Percentiles rank a stretch among this genome's conserved stretches.
phyloP scores from a whole-genome alignment of 2,329 filamentous ascomycete species.

The Fusarium sp. region DNA sequence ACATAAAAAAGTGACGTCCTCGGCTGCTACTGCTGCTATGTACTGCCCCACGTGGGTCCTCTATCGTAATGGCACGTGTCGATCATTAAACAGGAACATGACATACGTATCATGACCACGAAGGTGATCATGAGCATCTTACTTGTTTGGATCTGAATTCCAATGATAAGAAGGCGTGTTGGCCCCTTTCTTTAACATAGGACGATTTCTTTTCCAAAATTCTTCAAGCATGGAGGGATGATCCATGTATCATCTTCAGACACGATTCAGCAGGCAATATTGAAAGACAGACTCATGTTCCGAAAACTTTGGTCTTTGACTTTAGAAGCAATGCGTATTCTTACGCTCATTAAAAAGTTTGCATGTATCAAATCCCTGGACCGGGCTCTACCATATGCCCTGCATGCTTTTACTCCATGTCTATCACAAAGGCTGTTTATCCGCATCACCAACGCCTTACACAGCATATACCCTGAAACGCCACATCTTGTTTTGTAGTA shows the following conservation, averaged over 20 bases:
- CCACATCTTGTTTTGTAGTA: not conserved
- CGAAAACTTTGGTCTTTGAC: conserved; percentile 30
- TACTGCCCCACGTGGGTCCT: conserved; percentile 33
- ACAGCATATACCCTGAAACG: not conserved
- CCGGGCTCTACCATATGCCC: conserved; percentile 1
- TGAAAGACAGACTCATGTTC: not conserved
- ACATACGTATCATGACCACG: conserved; percentile 5
- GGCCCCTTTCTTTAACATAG: not conserved
- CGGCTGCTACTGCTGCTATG: not conserved
- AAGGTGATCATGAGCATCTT: conserved; percentile 27
- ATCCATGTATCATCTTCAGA: not conserved
- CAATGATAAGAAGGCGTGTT: conserved; percentile 1
- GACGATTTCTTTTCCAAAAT: not conserved
- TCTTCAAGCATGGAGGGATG: not conserved
- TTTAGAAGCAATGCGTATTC: conserved; percentile 7
- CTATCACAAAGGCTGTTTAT: not conserved
- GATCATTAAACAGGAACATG: conserved; percentile 14
- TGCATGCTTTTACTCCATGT: conserved; percentile 4
- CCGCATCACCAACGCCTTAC: not conserved
- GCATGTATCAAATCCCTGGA: conserved; percentile 14
- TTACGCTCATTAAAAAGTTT: conserved; percentile 35
- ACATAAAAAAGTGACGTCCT: conserved; percentile 36
- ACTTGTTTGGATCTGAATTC: not conserved
- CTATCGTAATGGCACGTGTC: conserved; percentile 22
- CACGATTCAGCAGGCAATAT: not conserved